Evolutionary conservation across 1,139 yeast species (phyloP).

Genomic region (Taiozyma sp.): DNA sequence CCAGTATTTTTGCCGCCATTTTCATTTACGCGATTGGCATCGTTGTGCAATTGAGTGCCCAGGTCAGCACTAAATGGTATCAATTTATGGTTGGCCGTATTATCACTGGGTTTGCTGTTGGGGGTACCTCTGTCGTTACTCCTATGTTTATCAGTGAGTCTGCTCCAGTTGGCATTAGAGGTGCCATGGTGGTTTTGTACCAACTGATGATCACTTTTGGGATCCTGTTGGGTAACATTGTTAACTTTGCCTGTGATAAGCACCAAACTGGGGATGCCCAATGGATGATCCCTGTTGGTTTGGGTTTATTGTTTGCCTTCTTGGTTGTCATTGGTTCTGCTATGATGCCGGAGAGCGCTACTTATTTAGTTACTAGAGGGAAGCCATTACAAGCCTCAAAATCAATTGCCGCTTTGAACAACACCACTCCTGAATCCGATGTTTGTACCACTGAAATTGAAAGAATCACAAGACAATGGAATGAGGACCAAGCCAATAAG

Average conservation of each 20-base stretch:
- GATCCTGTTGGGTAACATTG: conserved; percentile 48
- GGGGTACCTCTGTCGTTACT: conserved; percentile 44
- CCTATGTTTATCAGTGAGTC: conserved; percentile 53
- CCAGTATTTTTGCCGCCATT: conserved; percentile 41
- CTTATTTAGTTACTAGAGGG: conserved; percentile 32
- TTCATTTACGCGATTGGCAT: conserved; percentile 44
- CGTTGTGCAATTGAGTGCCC: conserved; percentile 36
- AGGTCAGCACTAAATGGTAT: conserved; percentile 35
- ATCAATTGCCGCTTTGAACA: conserved; percentile 44
- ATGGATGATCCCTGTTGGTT: conserved; percentile 44
- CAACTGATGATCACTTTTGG: conserved; percentile 53
- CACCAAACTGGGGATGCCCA: conserved; percentile 28
- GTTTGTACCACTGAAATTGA: conserved; percentile 38
- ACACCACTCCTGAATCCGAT: conserved; percentile 36
- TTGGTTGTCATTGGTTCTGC: conserved; percentile 39
- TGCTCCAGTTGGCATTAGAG: conserved; percentile 49
- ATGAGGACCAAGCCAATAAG: conserved; percentile 34
- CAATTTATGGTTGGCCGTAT: conserved; percentile 49
- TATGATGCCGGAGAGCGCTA: conserved; percentile 50
- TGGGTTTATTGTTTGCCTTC: conserved; percentile 44
- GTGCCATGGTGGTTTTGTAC: conserved; percentile 51
- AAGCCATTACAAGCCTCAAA: conserved; percentile 39
- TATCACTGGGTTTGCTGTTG: conserved; percentile 49
- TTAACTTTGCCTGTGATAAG: conserved; percentile 40
- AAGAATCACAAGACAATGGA: conserved; percentile 31